These are phyloP conservation scores for Fusarium sp. DNA, from an alignment of 2,329 filamentous ascomycete genomes.

Conservation along the genomic window DNA sequence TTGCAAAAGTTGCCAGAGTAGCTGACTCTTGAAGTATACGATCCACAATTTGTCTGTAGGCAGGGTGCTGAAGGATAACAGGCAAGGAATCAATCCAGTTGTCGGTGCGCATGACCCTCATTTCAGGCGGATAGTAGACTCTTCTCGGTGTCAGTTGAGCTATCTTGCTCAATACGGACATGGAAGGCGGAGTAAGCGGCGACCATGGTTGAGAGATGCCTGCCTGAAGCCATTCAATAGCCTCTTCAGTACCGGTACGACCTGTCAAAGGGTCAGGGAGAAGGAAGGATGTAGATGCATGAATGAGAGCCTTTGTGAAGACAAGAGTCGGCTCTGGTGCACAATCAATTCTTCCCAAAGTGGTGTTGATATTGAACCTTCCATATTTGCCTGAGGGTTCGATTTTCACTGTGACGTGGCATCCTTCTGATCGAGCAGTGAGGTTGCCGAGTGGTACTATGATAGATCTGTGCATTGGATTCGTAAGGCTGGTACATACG, in stretches of 20 bases:
- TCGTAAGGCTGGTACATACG: constrained; percentile 64
- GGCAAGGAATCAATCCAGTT: constrained; percentile 51
- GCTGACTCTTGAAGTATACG: constrained; percentile 51
- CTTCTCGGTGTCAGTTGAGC: constrained; percentile 49
- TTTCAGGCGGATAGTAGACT: constrained; percentile 55
- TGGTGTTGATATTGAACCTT: constrained; percentile 65
- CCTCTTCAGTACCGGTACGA: constrained; percentile 72
- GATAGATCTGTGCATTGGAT: constrained; percentile 61
- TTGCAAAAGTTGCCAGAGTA: constrained; percentile 43
- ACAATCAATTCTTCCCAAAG: constrained; percentile 69
- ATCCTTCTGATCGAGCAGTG: constrained; percentile 21
- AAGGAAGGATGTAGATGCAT: constrained; percentile 70
- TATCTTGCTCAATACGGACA: constrained; percentile 24
- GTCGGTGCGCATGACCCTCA: constrained; percentile 54
- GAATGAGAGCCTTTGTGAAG: constrained; percentile 69
- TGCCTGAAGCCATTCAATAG: constrained; percentile 63
- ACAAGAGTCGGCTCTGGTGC: constrained; percentile 67
- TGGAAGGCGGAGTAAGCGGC: constrained; percentile 44
- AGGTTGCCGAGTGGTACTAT: constrained; percentile 64
- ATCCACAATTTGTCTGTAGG: constrained; percentile 51
- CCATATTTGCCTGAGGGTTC: constrained; percentile 57
- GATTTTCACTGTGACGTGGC: constrained; percentile 48
- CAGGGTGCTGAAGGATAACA: constrained; percentile 53
- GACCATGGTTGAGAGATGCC: constrained; percentile 65
- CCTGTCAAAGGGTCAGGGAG: constrained; percentile 70